Evolutionary conservation across 2,329 filamentous ascomycete species (phyloP), one percentile per base, ranked within the genome.

Genomic region (Ophiocordyceps unilateralis): DNA sequence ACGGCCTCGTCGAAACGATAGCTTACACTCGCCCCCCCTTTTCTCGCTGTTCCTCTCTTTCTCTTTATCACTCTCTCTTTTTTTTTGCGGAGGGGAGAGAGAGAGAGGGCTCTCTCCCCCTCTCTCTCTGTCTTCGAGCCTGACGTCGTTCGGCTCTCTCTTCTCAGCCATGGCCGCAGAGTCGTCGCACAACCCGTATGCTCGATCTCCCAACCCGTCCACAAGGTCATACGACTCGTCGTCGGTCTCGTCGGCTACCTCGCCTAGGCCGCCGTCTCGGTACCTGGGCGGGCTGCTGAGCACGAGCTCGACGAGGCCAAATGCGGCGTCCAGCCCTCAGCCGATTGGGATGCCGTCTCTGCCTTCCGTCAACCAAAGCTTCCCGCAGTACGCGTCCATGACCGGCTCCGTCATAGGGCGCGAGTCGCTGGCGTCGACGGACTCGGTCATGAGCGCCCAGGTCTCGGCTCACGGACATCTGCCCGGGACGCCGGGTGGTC

Each of bases 151-250:
- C 15, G 23, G 15, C 38, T 4, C 11, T 15, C 11, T 12, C 21
- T 36, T 26, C 17, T 34, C 28, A 46, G 36, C 20, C 55, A 51
- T 56, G 54, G 78, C 78, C 73, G 65, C 72, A 53, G 66, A 72
- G 41, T 51, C 55, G 46, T 56, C 70, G 53, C 73, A 78, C 62
- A 73, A 68, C 56, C 61, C 67, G 41, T 78, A 73, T 57, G 62
- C 71, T 53, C 74, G 72, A 60, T 78, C 75, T 45, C 75, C 76
- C 47, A 76, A 76, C 58, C 67, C 65, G 47, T 76, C 74, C 49
- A 71, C 68, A 48, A 67, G 69, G 58, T 77, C 74, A 50, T 78
- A 76, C 67, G 73, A 76, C 60, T 78, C 74, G 46, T 77, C 74
- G 11, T 76, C 74, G 40, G 72, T 76, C 51, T 76, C 74, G 22